These are phyloP conservation scores for Pholiota conissans DNA, from an alignment of 768 basidiomycete species.

Conservation along the genomic window DNA sequence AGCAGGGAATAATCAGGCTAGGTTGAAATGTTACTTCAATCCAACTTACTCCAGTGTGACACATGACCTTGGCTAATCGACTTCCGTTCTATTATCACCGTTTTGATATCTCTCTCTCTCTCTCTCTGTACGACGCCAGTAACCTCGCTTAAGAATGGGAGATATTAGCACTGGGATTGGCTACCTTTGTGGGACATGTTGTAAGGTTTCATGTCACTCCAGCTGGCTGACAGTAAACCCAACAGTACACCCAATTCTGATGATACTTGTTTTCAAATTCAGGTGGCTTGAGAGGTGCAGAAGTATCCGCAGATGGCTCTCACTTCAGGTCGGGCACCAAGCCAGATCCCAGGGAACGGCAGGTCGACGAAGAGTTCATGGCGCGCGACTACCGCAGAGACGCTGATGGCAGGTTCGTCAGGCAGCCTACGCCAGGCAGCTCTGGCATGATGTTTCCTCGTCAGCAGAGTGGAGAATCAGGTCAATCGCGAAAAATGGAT, in stretches of 20 bases:
- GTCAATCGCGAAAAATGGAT: neutral
- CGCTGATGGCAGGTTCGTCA: constrained; percentile 17
- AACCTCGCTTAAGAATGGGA: neutral
- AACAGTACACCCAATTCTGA: no score
- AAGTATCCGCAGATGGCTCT: constrained; percentile 13
- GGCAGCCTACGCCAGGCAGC: constrained; percentile 15
- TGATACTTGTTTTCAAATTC: neutral
- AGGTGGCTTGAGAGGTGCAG: constrained; percentile 12
- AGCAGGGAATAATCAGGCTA: neutral
- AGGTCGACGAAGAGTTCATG: constrained; percentile 23
- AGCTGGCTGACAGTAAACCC: neutral
- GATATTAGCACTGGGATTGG: constrained; percentile 1
- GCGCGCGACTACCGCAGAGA: constrained; percentile 22
- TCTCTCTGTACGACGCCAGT: neutral
- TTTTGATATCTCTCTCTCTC: no score
- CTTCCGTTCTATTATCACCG: no score
- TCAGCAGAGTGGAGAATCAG: neutral
- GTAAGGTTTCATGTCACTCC: neutral
- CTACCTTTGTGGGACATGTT: constrained; percentile 2
- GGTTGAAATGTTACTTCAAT: neutral
- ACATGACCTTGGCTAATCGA: neutral
- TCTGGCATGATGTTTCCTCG: constrained; percentile 8
- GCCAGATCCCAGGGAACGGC: constrained; percentile 19
- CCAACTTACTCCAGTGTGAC: no score
- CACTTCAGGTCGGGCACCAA: constrained; percentile 10